These are phyloP conservation scores for Rhynchospora tenuis DNA, from an alignment of 176 grass and related monocot species.

Conservation along the genomic window DNA sequence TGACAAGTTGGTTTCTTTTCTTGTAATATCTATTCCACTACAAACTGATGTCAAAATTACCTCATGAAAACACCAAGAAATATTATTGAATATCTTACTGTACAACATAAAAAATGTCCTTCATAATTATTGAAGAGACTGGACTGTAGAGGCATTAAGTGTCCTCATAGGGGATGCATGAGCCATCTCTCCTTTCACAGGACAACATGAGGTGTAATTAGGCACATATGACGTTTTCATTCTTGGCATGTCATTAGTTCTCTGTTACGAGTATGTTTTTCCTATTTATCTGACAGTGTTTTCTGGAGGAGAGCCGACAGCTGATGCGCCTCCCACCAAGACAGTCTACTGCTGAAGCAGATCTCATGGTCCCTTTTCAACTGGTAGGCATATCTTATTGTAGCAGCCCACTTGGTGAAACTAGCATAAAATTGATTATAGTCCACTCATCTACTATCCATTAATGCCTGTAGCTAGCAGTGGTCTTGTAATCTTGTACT, in stretches of 20 bases:
- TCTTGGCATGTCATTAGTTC: background rate
- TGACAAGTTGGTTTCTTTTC: background rate
- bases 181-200: background rate
- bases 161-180: background rate
- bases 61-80: background rate
- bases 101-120: background rate
- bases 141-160: background rate
- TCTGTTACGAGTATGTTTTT: background rate
- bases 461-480: background rate
- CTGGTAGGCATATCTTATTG: slow-evolving; percentile 45
- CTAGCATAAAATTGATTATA: background rate
- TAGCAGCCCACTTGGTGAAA: background rate
- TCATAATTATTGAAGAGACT: background rate
- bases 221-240: background rate
- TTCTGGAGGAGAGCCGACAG: slow-evolving; percentile 93
- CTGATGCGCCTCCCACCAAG: slow-evolving; percentile 88
- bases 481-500: background rate
- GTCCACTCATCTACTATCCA: background rate
- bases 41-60: background rate
- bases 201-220: background rate
- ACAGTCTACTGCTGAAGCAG: slow-evolving; percentile 98
- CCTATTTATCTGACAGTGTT: slow-evolving; percentile 61
- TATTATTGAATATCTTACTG: background rate
- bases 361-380: slow-evolving; percentile 95
- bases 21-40: background rate